phyloP scores from a whole-genome alignment of 1,284 basidiomycete genomes.

The Ustilago loliicola region DNA sequence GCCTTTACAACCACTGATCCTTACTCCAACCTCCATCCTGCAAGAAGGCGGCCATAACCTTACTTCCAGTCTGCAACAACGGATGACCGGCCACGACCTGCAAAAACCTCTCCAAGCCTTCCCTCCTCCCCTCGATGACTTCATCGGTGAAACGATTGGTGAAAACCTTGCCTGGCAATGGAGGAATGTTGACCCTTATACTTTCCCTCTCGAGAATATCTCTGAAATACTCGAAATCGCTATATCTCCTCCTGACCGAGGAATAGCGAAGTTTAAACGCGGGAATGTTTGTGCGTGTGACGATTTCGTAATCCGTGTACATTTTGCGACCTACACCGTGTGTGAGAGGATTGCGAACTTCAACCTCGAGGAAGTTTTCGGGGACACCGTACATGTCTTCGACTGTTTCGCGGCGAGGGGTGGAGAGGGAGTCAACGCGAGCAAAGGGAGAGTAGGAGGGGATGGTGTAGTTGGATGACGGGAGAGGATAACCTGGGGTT shows the following conservation, averaged over 20 bases:
- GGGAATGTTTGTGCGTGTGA: conserved; percentile 98
- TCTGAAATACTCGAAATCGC: conserved; percentile 98
- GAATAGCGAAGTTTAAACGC: conserved; percentile 98
- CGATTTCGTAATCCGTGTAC: conserved; percentile 99
- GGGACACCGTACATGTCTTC: conserved; percentile 93
- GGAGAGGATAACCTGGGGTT: conserved; percentile 55
- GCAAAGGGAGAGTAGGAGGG: conserved; percentile 68
- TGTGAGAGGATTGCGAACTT: conserved; percentile 95
- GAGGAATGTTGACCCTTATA: conserved; percentile 95
- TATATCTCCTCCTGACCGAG: conserved; percentile 92
- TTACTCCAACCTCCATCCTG: conserved; percentile 74
- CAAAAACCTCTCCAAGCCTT: conserved; percentile 94
- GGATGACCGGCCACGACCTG: conserved; percentile 98
- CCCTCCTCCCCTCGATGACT: conserved; percentile 90
- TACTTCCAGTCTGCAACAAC: conserved; percentile 96
- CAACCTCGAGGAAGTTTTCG: conserved; percentile 98
- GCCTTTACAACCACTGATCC: conserved; percentile 51
- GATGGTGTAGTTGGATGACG: conserved; percentile 53
- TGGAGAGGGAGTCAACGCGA: conserved; percentile 62
- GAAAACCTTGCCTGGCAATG: conserved; percentile 87
- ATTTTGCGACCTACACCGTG: conserved; percentile 86
- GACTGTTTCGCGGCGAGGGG: conserved; percentile 70
- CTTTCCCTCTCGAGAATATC: conserved; percentile 97
- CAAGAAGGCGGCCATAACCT: conserved; percentile 94
- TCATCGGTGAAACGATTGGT: conserved; percentile 90